Percentiles rank a stretch among this genome's conserved stretches.
Conservation (phyloP, 192 early-diverging fungal genomes). For the Podila verticillata region DNA sequence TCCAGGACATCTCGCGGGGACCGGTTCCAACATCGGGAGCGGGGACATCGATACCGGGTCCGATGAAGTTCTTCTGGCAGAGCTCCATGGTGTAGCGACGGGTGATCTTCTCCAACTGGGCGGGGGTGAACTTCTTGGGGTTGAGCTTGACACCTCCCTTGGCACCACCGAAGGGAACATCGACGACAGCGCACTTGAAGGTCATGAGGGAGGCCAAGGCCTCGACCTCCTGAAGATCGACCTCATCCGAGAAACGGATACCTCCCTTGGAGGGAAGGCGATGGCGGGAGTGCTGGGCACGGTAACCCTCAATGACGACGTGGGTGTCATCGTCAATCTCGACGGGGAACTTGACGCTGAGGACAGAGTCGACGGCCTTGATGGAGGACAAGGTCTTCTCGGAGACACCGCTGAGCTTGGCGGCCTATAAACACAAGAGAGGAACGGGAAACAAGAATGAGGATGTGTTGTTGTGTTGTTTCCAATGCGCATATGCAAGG, state of each 20-base stretch:
- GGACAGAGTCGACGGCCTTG: conserved; percentile 74
- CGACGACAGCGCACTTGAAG: conserved; percentile 87
- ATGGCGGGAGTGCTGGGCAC: conserved; percentile 87
- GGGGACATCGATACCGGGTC: conserved; percentile 83
- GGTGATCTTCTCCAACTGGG: conserved; percentile 83
- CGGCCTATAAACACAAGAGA: conserved; percentile 54
- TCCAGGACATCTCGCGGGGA: conserved; percentile 87
- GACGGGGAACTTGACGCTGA: conserved; percentile 82
- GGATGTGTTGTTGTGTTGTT: not conserved
- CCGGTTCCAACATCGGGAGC: conserved; percentile 87
- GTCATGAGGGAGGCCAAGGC: conserved; percentile 87
- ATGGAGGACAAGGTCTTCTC: conserved; percentile 72
- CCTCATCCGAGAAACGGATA: conserved; percentile 81
- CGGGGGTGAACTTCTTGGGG: conserved; percentile 77
- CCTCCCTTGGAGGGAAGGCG: conserved; percentile 84
- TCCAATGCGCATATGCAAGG: too few species aligned
- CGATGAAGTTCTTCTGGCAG: conserved; percentile 89
- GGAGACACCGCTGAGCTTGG: conserved; percentile 68
- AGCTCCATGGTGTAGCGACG: conserved; percentile 84
- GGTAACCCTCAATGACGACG: conserved; percentile 80
- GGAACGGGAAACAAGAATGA: too few species aligned
- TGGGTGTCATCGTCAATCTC: conserved; percentile 71
- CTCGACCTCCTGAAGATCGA: conserved; percentile 85
- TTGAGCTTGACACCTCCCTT: conserved; percentile 88
- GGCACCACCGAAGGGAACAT: conserved; percentile 83